These are phyloP conservation scores for Tulasnella sp. DNA, from an alignment of 768 basidiomycete genomes.

Conservation along the genomic window DNA sequence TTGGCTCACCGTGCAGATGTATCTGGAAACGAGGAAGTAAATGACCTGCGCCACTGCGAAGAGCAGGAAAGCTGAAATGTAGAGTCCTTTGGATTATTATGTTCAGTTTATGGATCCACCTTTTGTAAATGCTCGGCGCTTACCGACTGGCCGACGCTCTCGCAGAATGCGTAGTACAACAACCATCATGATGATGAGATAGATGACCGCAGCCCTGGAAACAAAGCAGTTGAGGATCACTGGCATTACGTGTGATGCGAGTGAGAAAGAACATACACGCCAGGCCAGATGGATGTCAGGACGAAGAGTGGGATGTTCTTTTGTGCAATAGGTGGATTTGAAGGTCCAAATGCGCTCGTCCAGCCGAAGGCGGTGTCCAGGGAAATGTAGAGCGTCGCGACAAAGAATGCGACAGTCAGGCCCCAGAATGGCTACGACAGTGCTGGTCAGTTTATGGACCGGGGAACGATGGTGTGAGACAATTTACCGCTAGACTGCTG, in stretches of 20 bases:
- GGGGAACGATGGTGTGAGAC: background rate
- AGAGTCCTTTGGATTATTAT: conserved; percentile 38
- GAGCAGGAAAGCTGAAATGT: conserved; percentile 56
- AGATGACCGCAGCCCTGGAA: conserved; percentile 50
- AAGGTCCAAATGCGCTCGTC: conserved; percentile 47
- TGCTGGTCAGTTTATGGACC: background rate
- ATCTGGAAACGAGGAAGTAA: conserved; percentile 64
- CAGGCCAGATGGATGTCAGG: conserved; percentile 70
- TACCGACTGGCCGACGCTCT: conserved; percentile 65
- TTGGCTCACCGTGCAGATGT: conserved; percentile 50
- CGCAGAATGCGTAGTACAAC: conserved; percentile 65
- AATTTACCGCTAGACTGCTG: conserved; percentile 5
- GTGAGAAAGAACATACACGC: conserved; percentile 37
- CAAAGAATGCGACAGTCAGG: conserved; percentile 49
- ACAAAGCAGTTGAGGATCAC: background rate
- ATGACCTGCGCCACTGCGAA: conserved; percentile 75
- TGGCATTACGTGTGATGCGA: background rate
- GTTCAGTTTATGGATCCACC: background rate
- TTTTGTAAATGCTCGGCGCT: conserved; percentile 15
- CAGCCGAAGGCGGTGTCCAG: conserved; percentile 69
- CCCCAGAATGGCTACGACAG: conserved; percentile 47
- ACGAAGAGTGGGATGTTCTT: conserved; percentile 69
- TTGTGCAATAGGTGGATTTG: conserved; percentile 44
- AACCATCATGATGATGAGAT: conserved; percentile 65
- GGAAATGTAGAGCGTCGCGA: conserved; percentile 67